Conservation (phyloP, 208 protist genomes). For the Zelonia costaricensis region DNA sequence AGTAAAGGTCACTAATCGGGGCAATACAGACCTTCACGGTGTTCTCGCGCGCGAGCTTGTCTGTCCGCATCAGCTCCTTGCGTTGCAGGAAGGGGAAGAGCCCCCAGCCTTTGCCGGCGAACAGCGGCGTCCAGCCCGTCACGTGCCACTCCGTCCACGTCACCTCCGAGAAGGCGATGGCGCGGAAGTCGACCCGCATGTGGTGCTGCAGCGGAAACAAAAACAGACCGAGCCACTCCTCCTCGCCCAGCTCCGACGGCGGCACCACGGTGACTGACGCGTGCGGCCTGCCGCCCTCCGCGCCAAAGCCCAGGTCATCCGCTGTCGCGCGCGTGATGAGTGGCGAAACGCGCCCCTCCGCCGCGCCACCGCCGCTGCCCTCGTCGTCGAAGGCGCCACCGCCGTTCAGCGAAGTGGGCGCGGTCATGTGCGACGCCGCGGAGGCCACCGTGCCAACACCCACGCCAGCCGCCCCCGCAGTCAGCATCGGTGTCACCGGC, state of each 20-base stretch:
- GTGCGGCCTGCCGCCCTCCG: not conserved
- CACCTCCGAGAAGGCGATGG: conserved; percentile 70
- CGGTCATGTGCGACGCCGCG: not conserved
- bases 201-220: conserved; percentile 56
- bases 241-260: conserved; percentile 18
- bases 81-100: conserved; percentile 64
- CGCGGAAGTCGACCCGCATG: conserved; percentile 69
- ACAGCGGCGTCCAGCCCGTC: conserved; percentile 48
- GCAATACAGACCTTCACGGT: conserved; percentile 72
- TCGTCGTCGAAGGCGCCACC: not conserved
- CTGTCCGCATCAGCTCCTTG: conserved; percentile 63
- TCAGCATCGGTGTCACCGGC: not conserved
- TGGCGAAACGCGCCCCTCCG: conserved; percentile 2
- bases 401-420: not conserved
- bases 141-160: conserved; percentile 74
- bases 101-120: conserved; percentile 70
- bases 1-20: conserved; percentile 75
- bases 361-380: not conserved
- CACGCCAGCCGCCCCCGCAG: conserved; percentile 4
- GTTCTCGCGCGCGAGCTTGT: conserved; percentile 67
- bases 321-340: conserved; percentile 5
- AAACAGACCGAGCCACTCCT: conserved; percentile 71
- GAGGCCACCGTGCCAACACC: conserved; percentile 7
- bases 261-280: not conserved
- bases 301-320: not conserved